phyloP scores from a whole-genome alignment of 2,329 filamentous ascomycete species.

The Lasiodiplodia citricola region DNA sequence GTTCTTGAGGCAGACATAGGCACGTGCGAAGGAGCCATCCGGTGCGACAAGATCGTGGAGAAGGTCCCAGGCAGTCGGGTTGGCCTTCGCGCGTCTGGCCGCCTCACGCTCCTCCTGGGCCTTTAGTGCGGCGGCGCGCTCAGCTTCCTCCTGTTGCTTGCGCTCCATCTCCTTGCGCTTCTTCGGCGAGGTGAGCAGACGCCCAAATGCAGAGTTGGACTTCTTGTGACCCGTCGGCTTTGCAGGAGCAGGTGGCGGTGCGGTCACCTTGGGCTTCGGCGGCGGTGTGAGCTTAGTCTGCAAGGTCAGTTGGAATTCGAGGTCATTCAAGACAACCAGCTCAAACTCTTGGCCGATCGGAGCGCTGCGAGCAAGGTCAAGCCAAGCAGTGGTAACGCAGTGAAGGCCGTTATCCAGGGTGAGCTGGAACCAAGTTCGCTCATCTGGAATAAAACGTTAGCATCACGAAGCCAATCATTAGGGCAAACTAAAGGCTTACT shows the following conservation, averaged over 20 bases:
- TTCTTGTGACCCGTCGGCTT: slow-evolving; percentile 73
- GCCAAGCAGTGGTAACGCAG: slow-evolving; percentile 94
- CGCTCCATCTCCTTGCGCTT: slow-evolving; percentile 95
- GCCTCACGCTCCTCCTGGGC: slow-evolving; percentile 46
- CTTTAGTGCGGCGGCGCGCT: slow-evolving; percentile 66
- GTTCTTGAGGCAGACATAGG: slow-evolving; percentile 92
- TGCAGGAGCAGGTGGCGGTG: slow-evolving; percentile 57
- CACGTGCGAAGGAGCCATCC: slow-evolving; percentile 91
- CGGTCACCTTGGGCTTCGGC: slow-evolving; percentile 52
- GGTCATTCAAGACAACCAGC: slow-evolving; percentile 92
- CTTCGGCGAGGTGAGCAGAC: slow-evolving; percentile 85
- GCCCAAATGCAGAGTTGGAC: slow-evolving; percentile 76
- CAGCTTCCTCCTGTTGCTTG: slow-evolving; percentile 83
- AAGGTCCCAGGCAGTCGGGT: slow-evolving; percentile 80
- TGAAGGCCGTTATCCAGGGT: slow-evolving; percentile 98
- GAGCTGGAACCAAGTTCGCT: slow-evolving; percentile 91
- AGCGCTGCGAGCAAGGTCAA: slow-evolving; percentile 88
- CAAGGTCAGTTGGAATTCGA: slow-evolving; percentile 98
- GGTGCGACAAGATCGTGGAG: slow-evolving; percentile 84
- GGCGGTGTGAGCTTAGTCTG: slow-evolving; percentile 91
- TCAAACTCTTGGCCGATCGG: slow-evolving; percentile 99
- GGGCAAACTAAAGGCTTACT: slow-evolving; percentile 63
- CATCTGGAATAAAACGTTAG: slow-evolving; percentile 60
- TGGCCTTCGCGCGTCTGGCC: slow-evolving; percentile 63
- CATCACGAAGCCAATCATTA: slow-evolving; percentile 10